Conservation (phyloP, 192 early-diverging fungal species). For the Entomortierella parvispora region DNA sequence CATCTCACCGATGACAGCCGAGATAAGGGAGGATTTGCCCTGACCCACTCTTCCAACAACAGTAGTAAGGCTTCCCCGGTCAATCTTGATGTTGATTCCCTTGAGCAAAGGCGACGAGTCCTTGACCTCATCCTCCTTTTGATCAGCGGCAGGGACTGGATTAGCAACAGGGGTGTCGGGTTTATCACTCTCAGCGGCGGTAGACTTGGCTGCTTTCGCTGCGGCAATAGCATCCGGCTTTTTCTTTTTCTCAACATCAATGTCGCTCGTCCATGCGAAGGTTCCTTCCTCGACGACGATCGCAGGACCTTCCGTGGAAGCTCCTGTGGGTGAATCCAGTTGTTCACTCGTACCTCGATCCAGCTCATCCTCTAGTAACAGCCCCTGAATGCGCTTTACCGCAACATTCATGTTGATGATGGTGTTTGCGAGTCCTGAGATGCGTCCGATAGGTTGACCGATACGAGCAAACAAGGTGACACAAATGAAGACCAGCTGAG, state of each 20-base stretch:
- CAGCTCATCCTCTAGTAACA: slow-evolving; percentile 32
- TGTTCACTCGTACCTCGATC: slow-evolving; percentile 13
- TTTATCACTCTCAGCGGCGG: slow-evolving; percentile 18
- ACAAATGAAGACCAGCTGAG: slow-evolving; percentile 27
- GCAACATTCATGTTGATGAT: slow-evolving; percentile 19
- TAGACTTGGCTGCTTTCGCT: slow-evolving; percentile 20
- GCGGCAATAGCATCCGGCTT: not conserved
- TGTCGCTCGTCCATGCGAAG: slow-evolving; percentile 6
- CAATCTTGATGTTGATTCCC: slow-evolving; percentile 51
- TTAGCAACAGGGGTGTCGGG: slow-evolving; percentile 73
- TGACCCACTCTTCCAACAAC: slow-evolving; percentile 76
- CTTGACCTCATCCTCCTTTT: not conserved
- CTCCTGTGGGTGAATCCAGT: not conserved
- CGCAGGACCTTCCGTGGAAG: not conserved
- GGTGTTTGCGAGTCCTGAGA: slow-evolving; percentile 12
- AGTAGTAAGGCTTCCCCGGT: slow-evolving; percentile 56
- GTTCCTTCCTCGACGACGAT: slow-evolving; percentile 4
- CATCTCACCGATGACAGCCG: slow-evolving; percentile 85
- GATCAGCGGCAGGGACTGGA: slow-evolving; percentile 4
- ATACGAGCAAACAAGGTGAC: slow-evolving; percentile 25
- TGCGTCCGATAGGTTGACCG: slow-evolving; percentile 19
- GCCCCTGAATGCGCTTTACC: slow-evolving; percentile 12
- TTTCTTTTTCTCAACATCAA: slow-evolving; percentile 5
- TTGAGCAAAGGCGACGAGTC: slow-evolving; percentile 25
- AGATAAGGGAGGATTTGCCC: slow-evolving; percentile 80